Conservation (phyloP, 176 grass and related monocot species). For the Puccinellia tenuiflora region DNA sequence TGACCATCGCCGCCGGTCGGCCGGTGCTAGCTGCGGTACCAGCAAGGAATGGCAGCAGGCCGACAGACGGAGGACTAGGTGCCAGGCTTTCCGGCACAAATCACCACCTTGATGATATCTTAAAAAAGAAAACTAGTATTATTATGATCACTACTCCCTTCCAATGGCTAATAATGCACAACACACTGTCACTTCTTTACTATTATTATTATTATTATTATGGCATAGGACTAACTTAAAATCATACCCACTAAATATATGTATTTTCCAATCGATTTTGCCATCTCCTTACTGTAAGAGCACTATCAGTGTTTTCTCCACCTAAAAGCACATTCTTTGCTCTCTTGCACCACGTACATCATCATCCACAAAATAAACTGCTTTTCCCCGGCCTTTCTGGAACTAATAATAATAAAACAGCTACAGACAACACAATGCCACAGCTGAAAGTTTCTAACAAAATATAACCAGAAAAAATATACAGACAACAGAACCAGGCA, state of each 20-base stretch:
- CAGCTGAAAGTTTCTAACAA: not conserved
- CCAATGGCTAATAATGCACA: not conserved
- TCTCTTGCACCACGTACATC: not conserved
- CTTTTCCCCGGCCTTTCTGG: not conserved
- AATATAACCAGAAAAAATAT: not conserved
- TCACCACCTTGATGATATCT: no score
- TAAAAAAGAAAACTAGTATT: no score
- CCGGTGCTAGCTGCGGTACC: no score
- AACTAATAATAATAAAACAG: not conserved
- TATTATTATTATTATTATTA: not conserved
- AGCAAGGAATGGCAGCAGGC: not conserved
- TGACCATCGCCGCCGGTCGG: not conserved
- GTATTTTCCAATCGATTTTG: not conserved
- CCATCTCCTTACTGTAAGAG: not conserved
- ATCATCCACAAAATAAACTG: not conserved
- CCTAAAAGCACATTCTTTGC: not conserved
- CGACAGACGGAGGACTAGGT: not conserved
- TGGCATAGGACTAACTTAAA: not conserved
- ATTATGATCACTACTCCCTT: no score
- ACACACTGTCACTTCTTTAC: not conserved
- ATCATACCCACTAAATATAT: not conserved
- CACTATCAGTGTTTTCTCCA: not conserved
- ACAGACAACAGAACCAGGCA: not conserved
- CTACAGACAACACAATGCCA: not conserved
- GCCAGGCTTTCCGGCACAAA: constrained; percentile 6